Conservation (phyloP, 768 basidiomycete genomes). For the Sarcodon sp. region DNA sequence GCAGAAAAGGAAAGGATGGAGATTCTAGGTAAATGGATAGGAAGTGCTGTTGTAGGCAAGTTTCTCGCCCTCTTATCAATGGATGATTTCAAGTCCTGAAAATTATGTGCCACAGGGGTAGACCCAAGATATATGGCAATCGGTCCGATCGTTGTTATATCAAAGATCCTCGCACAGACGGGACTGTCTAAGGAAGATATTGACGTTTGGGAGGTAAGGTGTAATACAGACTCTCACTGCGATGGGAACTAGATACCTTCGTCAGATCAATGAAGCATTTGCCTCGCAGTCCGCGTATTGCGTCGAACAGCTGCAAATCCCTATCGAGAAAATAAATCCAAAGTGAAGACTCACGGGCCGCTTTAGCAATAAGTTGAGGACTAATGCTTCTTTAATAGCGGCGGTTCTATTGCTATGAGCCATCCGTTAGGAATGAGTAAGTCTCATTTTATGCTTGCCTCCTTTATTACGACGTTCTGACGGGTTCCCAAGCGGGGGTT, state of each 20-base stretch:
- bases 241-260: neutral
- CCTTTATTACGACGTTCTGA: constrained; percentile 4
- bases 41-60: constrained; percentile 64
- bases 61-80: constrained; percentile 1
- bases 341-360: constrained; percentile 38
- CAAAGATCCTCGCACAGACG: constrained; percentile 46
- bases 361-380: neutral
- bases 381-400: constrained; percentile 27
- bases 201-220: constrained; percentile 57
- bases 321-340: constrained; percentile 75
- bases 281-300: constrained; percentile 93
- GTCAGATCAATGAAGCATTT: constrained; percentile 81
- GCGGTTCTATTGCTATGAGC: constrained; percentile 75
- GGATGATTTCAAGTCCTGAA: constrained; percentile 3
- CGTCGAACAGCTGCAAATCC: constrained; percentile 65
- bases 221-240: constrained; percentile 1
- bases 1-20: constrained; percentile 70
- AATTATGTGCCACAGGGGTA: constrained; percentile 33
- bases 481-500: constrained; percentile 47
- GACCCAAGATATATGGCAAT: constrained; percentile 75
- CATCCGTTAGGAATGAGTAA: constrained; percentile 80
- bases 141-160: constrained; percentile 58
- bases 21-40: constrained; percentile 76
- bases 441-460: constrained; percentile 8
- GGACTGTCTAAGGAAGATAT: constrained; percentile 63